Conservation (phyloP, 225 moss, liverwort and hornwort species). For the Anthoceros angustus region DNA sequence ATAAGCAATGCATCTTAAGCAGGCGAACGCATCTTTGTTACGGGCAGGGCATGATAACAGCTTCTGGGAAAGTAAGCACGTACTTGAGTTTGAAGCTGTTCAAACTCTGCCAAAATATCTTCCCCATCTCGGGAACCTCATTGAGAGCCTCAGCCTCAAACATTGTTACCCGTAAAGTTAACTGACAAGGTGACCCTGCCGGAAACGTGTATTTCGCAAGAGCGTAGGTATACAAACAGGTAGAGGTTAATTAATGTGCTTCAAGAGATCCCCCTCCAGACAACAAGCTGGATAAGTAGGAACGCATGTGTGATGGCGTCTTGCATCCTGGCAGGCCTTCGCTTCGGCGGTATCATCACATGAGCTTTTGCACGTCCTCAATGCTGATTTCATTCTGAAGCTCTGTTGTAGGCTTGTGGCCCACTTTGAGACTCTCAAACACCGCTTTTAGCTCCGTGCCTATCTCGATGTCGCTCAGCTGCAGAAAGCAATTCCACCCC, state of each 20-base stretch:
- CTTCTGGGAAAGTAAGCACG: slow-evolving; percentile 12
- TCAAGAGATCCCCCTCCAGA: background rate
- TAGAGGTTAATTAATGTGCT: background rate
- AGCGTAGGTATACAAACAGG: background rate
- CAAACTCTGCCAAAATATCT: slow-evolving; percentile 80
- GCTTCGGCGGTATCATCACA: slow-evolving; percentile 84
- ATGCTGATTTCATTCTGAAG: slow-evolving; percentile 67
- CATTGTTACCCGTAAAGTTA: no score
- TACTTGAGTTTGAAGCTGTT: slow-evolving; percentile 56
- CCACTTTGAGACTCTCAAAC: slow-evolving; percentile 67
- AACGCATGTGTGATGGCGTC: background rate
- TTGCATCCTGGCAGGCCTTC: slow-evolving; percentile 80
- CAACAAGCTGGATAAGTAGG: slow-evolving; percentile 2
- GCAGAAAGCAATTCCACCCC: slow-evolving; percentile 11
- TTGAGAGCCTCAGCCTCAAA: slow-evolving; percentile 67
- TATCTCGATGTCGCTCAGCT: slow-evolving; percentile 79
- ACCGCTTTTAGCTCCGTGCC: slow-evolving; percentile 74
- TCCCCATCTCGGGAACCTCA: slow-evolving; percentile 68
- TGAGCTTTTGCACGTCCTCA: slow-evolving; percentile 80
- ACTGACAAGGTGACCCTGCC: no score
- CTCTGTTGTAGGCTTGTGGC: slow-evolving; percentile 63
- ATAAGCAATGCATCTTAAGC: no score
- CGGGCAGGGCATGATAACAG: background rate
- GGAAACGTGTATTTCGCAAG: background rate
- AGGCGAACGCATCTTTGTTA: background rate